Conservation (phyloP, 179 eudicot species). For the Nepenthes alata region DNA sequence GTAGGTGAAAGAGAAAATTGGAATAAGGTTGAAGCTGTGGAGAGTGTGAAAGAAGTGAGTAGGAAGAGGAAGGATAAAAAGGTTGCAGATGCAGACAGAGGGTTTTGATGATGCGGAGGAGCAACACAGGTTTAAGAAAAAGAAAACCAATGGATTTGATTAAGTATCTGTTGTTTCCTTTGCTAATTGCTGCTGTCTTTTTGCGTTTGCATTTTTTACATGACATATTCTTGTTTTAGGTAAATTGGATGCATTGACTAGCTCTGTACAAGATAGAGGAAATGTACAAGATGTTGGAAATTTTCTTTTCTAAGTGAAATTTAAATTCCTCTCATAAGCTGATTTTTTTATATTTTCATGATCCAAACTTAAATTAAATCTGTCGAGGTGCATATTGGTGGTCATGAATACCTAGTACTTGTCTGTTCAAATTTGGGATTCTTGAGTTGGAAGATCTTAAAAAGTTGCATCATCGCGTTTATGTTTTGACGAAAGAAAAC, state of each 20-base stretch:
- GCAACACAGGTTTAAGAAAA: slow-evolving; percentile 27
- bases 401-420: too few species aligned
- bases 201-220: background rate
- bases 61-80: slow-evolving; percentile 27
- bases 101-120: slow-evolving; percentile 17
- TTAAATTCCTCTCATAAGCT: too few species aligned
- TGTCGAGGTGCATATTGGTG: too few species aligned
- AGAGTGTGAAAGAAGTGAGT: slow-evolving; percentile 10
- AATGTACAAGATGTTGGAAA: background rate
- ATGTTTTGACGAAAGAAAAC: too few species aligned
- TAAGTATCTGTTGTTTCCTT: slow-evolving; percentile 6
- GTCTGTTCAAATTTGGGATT: too few species aligned
- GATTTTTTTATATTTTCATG: too few species aligned
- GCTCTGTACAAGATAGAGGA: background rate
- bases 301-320: too few species aligned
- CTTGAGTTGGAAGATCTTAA: too few species aligned
- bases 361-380: too few species aligned
- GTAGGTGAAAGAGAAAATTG: slow-evolving; percentile 8
- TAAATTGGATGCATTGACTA: too few species aligned
- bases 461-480: too few species aligned
- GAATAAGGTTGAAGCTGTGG: slow-evolving; percentile 8
- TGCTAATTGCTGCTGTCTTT: background rate
- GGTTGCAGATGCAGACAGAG: slow-evolving; percentile 5
- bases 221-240: too few species aligned
- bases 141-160: slow-evolving; percentile 15